Base-by-base conservation (phyloP, 2,329 filamentous ascomycete species). In the Colletotrichum aenigma region DNA sequence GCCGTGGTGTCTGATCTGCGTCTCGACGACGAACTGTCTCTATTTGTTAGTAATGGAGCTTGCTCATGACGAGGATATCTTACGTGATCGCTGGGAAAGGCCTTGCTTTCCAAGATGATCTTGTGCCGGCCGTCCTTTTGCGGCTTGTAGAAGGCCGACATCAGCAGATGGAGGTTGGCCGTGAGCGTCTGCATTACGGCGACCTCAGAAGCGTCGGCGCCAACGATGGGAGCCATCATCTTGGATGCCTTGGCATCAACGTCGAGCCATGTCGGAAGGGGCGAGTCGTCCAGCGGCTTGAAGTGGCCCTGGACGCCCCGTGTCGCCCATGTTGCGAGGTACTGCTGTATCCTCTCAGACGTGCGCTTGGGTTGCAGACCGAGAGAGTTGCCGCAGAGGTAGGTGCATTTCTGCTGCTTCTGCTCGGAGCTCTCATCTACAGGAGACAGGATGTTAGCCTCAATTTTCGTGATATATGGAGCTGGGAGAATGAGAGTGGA, bases 361-460 rank as follows among this genome's bases (percentile, higher is more conserved):
- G 83, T 84, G 70, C 83, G 82, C 73, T 89, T 90, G 60, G 96
- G 95, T 83, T 98, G 96, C 6, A 96, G 90, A 48, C 96, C 96
- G 2, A 98, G 90, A 0, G 95, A 98, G 86, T 98, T 98, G 72
- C 96, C 96, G 78, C 95, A 96, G 77, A 98, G 92, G 84, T 98
- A 98, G 75, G 95, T 93, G 75, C 89, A 90, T 66, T 86, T 75
- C 52, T 66, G 43, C 60, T 66, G 58, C 28, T 21, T 34, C n/a
- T 26, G 18, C 24, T 38, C 28, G 26, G 65, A 18, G 10, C 21
- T 16, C 21, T 74, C 66, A 30, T 38, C 74, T 76, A 60, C 24
- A 6, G 7, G 7, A 52, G 24, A 52, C 28, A 4, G 21, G 6
- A 73, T 62, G 24, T 26, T 26, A 70, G 30, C 18, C 18, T 18